Base-by-base conservation (phyloP, 2,329 filamentous ascomycete genomes). In the Hirsutella thompsonii region DNA sequence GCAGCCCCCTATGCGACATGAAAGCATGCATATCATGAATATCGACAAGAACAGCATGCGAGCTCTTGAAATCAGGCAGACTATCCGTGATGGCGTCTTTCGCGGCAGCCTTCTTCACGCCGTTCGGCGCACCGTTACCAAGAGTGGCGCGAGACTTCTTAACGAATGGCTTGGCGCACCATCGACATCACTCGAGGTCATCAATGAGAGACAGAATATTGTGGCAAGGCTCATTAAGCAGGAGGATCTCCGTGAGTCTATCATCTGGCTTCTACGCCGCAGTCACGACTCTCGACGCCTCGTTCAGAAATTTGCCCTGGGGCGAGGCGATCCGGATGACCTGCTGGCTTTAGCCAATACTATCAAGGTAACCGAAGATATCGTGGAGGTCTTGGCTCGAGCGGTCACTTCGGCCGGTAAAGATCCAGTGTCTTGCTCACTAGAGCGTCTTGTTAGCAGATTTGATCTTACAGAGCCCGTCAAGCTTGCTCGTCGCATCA, bases 41-140 rank as follows among this genome's bases (percentile, higher is more conserved):
- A 93, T 98, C 49, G 92, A 98, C 63, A 89, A 83, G 55, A 94
- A 89, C 54, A 95, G 83, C 49, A 72, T 98, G 62, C 76, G 85
- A 44, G 86, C 89, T 1, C 70, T 98, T 4, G 92, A 98, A 59
- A 85, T 98, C 48, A 79, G 86, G 48, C 79, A 80, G 55, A 96
- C 92, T 0, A 78, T 94, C 39, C 76, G 83, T 38, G 90, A 96
- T 51, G 80, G 83, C 3, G 62, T 72, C 18, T 82, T 83, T 32
- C 79, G 82, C 47, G 92, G 92, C 5, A 95, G 89, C 55, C 66
- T 98, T 35, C 66, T 98, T 30, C 88, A 96, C 61, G 83, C 87
- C n/a, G 74, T 96, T 40, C 78, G 89, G 44, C 76, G 82, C 40
- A 98, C 92, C 0, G 84, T 88, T 14, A 98, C 92, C 1, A 94